Conservation (phyloP, 805 yeast genomes). For the Candida sakaeoensis region DNA sequence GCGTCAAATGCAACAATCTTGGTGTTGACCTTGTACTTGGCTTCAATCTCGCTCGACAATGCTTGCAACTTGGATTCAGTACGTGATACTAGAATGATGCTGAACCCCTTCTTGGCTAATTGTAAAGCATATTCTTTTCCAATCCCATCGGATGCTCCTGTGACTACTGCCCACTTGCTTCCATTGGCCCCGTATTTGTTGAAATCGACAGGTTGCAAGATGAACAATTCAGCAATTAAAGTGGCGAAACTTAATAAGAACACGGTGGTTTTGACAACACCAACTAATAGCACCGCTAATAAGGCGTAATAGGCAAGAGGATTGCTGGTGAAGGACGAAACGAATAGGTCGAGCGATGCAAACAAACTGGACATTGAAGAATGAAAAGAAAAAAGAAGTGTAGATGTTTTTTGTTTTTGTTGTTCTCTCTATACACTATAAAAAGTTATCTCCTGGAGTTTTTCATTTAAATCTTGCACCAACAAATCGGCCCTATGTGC, state of each 20-base stretch:
- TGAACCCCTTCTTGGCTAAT: slow-evolving; percentile 81
- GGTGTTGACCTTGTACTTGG: slow-evolving; percentile 57
- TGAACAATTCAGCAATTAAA: slow-evolving; percentile 56
- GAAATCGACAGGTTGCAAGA: slow-evolving; percentile 59
- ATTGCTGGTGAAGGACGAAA: slow-evolving; percentile 12
- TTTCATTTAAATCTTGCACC: slow-evolving; percentile 41
- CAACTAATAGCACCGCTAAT: slow-evolving; percentile 48
- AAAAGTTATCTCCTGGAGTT: slow-evolving; percentile 47
- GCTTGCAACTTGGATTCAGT: slow-evolving; percentile 71
- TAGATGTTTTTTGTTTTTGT: no score
- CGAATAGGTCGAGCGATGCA: slow-evolving; percentile 8
- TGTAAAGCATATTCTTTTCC: slow-evolving; percentile 90
- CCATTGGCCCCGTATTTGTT: slow-evolving; percentile 69
- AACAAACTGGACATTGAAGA: not conserved
- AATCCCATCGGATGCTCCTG: slow-evolving; percentile 97
- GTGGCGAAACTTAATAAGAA: slow-evolving; percentile 48
- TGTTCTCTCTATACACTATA: slow-evolving; percentile 22
- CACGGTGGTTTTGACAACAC: slow-evolving; percentile 56
- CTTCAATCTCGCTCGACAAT: slow-evolving; percentile 58
- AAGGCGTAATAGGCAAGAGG: slow-evolving; percentile 16
- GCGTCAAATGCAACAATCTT: slow-evolving; percentile 76
- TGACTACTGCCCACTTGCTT: slow-evolving; percentile 88
- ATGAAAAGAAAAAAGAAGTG: not conserved
- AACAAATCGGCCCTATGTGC: slow-evolving; percentile 30
- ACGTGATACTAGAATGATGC: slow-evolving; percentile 79